These are phyloP conservation scores for Fusarium xylarioides DNA, from an alignment of 2,329 filamentous ascomycete genomes.

Conservation along the genomic window DNA sequence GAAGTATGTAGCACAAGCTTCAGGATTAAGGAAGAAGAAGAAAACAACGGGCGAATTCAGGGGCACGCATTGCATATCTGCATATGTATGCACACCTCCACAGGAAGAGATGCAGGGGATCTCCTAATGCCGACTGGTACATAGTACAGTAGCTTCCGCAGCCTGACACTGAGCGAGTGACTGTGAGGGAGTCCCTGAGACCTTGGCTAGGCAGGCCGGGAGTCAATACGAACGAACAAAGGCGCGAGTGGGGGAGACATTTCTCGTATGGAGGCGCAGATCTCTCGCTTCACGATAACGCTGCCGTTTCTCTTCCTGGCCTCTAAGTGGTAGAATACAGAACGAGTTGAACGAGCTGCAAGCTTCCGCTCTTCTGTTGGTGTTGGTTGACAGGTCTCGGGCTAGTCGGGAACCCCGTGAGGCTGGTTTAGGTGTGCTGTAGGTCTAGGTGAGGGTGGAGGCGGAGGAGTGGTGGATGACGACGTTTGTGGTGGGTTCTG, in stretches of 20 bases:
- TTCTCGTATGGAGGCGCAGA: conserved; percentile 32
- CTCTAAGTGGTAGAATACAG: conserved; percentile 1
- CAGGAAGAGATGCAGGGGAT: conserved; percentile 25
- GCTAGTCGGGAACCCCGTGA: conserved; percentile 31
- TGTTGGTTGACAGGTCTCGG: conserved; percentile 22
- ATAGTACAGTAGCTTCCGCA: conserved; percentile 20
- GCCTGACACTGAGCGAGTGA: background rate
- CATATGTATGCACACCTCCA: conserved; percentile 18
- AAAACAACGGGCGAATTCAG: conserved; percentile 4
- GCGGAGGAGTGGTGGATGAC: conserved; percentile 20
- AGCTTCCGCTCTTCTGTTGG: conserved; percentile 9
- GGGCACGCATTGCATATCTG: conserved; percentile 18
- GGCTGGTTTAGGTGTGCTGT: conserved; percentile 31
- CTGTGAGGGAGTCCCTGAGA: background rate
- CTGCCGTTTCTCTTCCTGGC: background rate
- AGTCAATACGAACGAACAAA: conserved; percentile 30
- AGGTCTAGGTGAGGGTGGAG: conserved; percentile 18
- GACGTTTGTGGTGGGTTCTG: conserved; percentile 10
- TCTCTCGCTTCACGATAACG: conserved; percentile 27
- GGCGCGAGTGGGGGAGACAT: conserved; percentile 22
- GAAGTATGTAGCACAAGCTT: conserved; percentile 4
- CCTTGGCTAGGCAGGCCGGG: background rate
- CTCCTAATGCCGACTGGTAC: conserved; percentile 33
- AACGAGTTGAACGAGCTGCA: conserved; percentile 17
- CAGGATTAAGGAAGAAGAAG: background rate